phyloP scores from a whole-genome alignment of 257 asterid species.

The Solanum pinnatisectum region DNA sequence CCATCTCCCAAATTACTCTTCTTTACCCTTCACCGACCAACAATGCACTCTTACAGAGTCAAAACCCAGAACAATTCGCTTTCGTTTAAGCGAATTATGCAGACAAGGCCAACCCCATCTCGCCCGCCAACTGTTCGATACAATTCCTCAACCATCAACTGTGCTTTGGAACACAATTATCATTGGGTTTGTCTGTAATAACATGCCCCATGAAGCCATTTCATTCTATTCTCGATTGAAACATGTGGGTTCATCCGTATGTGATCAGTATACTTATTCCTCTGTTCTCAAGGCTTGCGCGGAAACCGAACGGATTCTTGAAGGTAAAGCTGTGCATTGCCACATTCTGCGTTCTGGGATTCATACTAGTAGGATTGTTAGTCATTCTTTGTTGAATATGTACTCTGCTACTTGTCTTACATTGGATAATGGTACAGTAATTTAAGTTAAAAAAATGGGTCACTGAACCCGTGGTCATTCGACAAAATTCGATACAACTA shows the following conservation, averaged over 20 bases:
- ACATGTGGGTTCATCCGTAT: conserved; percentile 5
- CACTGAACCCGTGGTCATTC: no score
- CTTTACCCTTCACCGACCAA: conserved; percentile 5
- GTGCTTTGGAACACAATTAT: conserved; percentile 74
- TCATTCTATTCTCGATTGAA: conserved; percentile 47
- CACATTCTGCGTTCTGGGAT: conserved; percentile 48
- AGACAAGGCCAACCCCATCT: conserved; percentile 40
- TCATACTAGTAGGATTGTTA: conserved; percentile 56
- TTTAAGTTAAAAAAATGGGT: no score
- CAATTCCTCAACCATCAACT: conserved; percentile 75
- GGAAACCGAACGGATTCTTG: conserved; percentile 37
- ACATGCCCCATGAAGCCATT: conserved; percentile 57
- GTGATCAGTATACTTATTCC: conserved; percentile 76
- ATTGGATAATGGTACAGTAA: not conserved
- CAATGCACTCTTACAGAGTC: not conserved
- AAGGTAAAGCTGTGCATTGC: conserved; percentile 71
- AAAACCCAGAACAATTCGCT: conserved; percentile 57
- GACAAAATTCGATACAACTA: no score
- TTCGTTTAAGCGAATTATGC: conserved; percentile 60
- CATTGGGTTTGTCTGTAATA: conserved; percentile 68
- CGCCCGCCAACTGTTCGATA: conserved; percentile 77
- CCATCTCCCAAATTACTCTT: conserved; percentile 21
- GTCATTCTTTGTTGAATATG: conserved; percentile 79
- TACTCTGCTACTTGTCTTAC: conserved; percentile 45
- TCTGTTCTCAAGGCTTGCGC: conserved; percentile 82